Percentiles rank a stretch among this genome's conserved stretches.
These are phyloP conservation scores for Clarkia xantiana DNA, from an alignment of 345 rosid genomes.

Conservation along the genomic window DNA sequence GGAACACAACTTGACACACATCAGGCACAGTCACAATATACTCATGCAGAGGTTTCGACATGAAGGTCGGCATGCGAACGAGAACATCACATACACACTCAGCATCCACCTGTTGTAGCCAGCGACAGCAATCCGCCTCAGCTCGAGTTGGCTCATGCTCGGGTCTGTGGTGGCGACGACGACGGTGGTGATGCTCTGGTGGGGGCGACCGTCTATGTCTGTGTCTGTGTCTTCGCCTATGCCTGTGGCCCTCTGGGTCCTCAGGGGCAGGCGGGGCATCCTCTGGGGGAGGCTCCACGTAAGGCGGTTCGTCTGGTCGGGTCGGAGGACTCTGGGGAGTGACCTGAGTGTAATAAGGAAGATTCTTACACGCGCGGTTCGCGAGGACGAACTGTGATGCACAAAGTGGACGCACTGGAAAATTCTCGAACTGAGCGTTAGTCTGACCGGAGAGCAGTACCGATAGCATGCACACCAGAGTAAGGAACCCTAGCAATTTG, in stretches of 20 bases:
- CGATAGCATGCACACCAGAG: too few relatives aligned
- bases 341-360: neutral
- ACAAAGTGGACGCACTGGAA: neutral
- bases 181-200: constrained; percentile 5
- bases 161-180: neutral
- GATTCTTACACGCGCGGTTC: neutral
- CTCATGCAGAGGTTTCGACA: constrained; percentile 13
- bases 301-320: neutral
- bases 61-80: constrained; percentile 13
- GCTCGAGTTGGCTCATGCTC: neutral
- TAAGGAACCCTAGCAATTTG: too few relatives aligned
- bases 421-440: too few relatives aligned
- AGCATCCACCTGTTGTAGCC: constrained; percentile 14
- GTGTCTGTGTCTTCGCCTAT: too few relatives aligned
- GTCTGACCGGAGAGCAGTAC: too few relatives aligned
- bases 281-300: neutral
- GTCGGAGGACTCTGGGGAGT: neutral
- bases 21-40: constrained; percentile 10
- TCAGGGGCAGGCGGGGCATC: too few relatives aligned
- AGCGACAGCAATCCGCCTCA: constrained; percentile 16
- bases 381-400: neutral
- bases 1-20: constrained; percentile 14
- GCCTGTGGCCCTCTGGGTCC: too few relatives aligned
- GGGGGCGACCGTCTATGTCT: neutral
- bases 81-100: constrained; percentile 20